Percentiles rank a stretch among this genome's conserved stretches.
These are phyloP conservation scores for Gentiana dahurica DNA, from an alignment of 257 asterid species.

Conservation along the genomic window DNA sequence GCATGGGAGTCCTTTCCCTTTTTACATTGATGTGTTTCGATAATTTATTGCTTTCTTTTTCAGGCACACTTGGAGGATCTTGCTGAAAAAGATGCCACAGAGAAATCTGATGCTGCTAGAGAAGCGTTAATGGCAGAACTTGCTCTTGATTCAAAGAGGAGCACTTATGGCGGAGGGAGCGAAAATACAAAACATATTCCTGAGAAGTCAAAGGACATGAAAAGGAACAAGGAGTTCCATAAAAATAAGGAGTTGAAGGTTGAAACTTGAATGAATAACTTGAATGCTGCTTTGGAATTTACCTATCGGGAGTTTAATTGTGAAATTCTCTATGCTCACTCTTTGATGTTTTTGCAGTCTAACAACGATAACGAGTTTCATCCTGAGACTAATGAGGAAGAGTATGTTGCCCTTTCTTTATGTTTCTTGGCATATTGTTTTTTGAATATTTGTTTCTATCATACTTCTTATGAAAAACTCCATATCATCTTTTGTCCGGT, in stretches of 20 bases:
- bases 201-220: constrained; percentile 76
- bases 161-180: constrained; percentile 29
- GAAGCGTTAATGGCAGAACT: constrained; percentile 96
- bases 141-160: constrained; percentile 68
- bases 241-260: constrained; percentile 83
- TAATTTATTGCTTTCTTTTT: constrained; percentile 15
- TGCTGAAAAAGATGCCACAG: constrained; percentile 93
- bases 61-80: constrained; percentile 77
- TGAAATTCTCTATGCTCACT: constrained; percentile 10
- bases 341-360: constrained; percentile 42
- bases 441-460: background rate
- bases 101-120: constrained; percentile 95
- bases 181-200: constrained; percentile 48
- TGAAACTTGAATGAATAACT: constrained; percentile 10
- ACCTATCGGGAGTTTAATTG: constrained; percentile 2
- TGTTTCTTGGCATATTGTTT: no score
- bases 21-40: constrained; percentile 1
- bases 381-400: constrained; percentile 45
- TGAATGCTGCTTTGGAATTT: constrained; percentile 8
- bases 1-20: constrained; percentile 3
- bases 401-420: constrained; percentile 26
- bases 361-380: constrained; percentile 35
- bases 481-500: constrained; percentile 17
- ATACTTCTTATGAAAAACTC: constrained; percentile 1
- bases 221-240: constrained; percentile 56